phyloP scores from a whole-genome alignment of 371 early-diverging fungal genomes.

The Rhizopus stolonifer region DNA sequence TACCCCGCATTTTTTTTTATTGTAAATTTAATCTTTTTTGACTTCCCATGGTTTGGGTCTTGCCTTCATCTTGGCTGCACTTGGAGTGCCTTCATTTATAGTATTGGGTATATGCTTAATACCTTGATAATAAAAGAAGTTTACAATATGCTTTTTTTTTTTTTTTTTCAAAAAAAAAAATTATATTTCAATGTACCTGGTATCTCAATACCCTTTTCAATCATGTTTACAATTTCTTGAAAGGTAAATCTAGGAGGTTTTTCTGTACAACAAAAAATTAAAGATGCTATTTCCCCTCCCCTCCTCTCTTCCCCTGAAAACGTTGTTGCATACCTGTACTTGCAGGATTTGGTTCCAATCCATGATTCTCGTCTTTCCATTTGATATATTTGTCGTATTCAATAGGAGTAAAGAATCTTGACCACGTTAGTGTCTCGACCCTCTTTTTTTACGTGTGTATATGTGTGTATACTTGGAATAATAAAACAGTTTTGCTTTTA shows the following conservation, averaged over 20 bases:
- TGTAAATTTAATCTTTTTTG: no score
- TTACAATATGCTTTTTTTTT: not conserved
- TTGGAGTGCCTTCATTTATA: constrained; percentile 50
- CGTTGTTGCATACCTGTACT: not conserved
- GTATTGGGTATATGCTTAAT: constrained; percentile 55
- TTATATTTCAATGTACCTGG: constrained; percentile 49
- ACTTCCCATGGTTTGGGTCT: constrained; percentile 55
- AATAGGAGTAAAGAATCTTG: constrained; percentile 15
- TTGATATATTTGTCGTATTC: constrained; percentile 16
- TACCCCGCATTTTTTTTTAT: no score
- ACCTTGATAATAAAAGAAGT: constrained; percentile 25
- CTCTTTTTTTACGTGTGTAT: not conserved
- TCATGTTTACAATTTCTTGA: constrained; percentile 56
- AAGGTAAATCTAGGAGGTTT: constrained; percentile 38
- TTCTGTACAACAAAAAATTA: not conserved
- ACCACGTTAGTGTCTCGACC: no score
- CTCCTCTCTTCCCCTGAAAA: not conserved
- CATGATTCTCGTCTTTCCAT: constrained; percentile 21
- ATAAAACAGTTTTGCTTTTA: constrained; percentile 28
- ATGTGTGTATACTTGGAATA: constrained; percentile 29
- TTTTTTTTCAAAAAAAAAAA: not conserved
- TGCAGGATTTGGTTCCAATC: not conserved
- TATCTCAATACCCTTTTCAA: constrained; percentile 50
- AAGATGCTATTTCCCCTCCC: not conserved
- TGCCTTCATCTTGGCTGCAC: constrained; percentile 41